Percentiles rank a stretch among this genome's conserved stretches.
phyloP scores from a whole-genome alignment of 257 asterid genomes.

The Jaltomata sinuosa region DNA sequence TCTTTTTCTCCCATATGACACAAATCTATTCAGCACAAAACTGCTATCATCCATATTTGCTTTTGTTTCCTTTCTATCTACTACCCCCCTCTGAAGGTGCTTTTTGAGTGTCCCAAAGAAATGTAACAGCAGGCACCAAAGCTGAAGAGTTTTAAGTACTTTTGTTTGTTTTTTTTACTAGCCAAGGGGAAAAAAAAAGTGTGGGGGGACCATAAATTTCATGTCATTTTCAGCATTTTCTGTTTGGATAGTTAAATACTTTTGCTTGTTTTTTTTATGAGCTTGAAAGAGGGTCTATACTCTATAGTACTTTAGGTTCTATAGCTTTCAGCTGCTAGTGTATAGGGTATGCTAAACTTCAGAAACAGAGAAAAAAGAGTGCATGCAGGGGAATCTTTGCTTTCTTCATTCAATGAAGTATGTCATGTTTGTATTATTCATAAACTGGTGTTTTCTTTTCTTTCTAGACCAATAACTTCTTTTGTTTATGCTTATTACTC shows the following conservation, averaged over 20 bases:
- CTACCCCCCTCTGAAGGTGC: constrained; percentile 32
- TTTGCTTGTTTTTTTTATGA: constrained; percentile 31
- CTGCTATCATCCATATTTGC: background rate
- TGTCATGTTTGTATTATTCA: background rate
- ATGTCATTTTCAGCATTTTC: constrained; percentile 38
- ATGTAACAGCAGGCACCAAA: constrained; percentile 43
- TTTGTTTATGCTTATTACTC: background rate
- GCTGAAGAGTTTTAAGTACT: constrained; percentile 39
- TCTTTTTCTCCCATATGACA: constrained; percentile 27
- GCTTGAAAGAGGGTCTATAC: constrained; percentile 32
- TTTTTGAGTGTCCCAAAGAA: constrained; percentile 80
- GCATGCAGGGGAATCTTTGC: constrained; percentile 48
- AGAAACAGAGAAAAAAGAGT: constrained; percentile 9
- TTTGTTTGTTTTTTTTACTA: constrained; percentile 33
- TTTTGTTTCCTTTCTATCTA: constrained; percentile 13
- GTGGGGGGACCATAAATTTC: constrained; percentile 47
- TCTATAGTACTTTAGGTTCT: constrained; percentile 33
- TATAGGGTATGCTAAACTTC: constrained; percentile 31
- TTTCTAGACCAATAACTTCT: background rate
- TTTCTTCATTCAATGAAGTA: constrained; percentile 16
- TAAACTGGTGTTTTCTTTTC: background rate
- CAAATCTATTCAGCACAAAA: constrained; percentile 32
- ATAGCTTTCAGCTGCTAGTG: constrained; percentile 55
- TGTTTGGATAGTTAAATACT: constrained; percentile 21
- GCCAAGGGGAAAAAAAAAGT: constrained; percentile 19